Evolutionary conservation across 2,329 filamentous ascomycete genomes (phyloP).

Genomic region (Colletotrichum cordylinicola): DNA sequence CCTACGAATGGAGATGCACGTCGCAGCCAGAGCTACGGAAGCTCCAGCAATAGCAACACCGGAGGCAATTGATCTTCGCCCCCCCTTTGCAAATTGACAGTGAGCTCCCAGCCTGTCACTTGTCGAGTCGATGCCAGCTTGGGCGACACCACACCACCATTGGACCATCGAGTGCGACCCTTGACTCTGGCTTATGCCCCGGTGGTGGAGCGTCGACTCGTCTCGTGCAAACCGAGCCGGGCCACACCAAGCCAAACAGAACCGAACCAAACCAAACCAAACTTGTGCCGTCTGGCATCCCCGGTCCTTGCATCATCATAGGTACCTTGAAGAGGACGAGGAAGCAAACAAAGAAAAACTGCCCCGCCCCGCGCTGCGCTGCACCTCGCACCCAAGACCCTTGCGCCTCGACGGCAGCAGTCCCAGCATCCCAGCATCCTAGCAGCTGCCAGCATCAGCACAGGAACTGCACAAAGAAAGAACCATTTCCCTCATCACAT

Average conservation of each 20-base stretch:
- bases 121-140: background rate
- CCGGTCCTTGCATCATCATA: conserved; percentile 1
- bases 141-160: conserved; percentile 10
- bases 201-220: background rate
- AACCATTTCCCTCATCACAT: background rate
- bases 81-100: background rate
- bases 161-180: background rate
- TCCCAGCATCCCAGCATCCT: background rate
- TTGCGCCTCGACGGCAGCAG: background rate
- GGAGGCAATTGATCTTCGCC: background rate
- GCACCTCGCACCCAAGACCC: background rate
- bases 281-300: background rate
- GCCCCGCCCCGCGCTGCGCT: background rate
- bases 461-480: background rate
- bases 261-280: background rate
- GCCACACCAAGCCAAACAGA: background rate
- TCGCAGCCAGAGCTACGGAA: background rate
- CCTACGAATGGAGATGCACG: background rate
- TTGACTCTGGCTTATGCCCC: background rate
- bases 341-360: background rate
- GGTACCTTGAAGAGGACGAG: background rate
- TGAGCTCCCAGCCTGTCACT: conserved; percentile 4
- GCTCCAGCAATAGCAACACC: background rate
- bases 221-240: background rate
- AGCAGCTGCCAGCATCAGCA: background rate